Base-by-base conservation (phyloP, 2,329 filamentous ascomycete genomes). In the Emmonsiellopsis sp. region DNA sequence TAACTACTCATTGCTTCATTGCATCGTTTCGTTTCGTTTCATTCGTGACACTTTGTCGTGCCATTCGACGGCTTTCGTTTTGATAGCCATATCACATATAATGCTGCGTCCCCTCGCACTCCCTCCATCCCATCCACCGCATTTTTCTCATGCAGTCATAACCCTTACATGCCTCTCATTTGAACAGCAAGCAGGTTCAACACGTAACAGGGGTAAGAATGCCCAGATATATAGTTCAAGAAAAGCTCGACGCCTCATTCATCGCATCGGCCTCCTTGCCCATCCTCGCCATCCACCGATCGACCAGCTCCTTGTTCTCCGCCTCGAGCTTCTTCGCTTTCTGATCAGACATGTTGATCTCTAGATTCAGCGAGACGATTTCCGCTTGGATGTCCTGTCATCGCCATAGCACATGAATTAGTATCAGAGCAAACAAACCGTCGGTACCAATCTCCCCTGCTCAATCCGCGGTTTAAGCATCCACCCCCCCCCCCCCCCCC, bases 281-380 rank as follows among this genome's bases (percentile, higher is more conserved):
- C 80, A 93, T 93, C 58, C 86, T 79, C 65, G 82, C 83, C 86
- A 97, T 91, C 89, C 91, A 97, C 52, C 93, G 79, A 67, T 90
- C 86, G 51, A 96, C 84, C 53, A 98, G 77, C 60, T 95, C 87
- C 65, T 88, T 84, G 66, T 97, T 97, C 68, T 97, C 93, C 55
- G 78, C 79, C 65, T 84, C 81, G 58, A 95, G 74, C 69, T 83
- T 84, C 65, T 85, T 83, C 31, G 80, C 78, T 64, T 83, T 82
- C 67, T 91, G 81, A 67, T 94, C 90, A 2, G 86, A 84, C 76
- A 96, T 82, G 61, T 93, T 90, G 43, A 96, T 77, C 70, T 97
- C 87, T 59, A 97, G 76, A 61, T 91, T 91, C 46, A 96, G 73
- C 1, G 89, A 85, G 50, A 95, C 84, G 70, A 95, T 85, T 70